These are phyloP conservation scores for Amylostereum areolatum DNA, from an alignment of 1,284 basidiomycete species.

Conservation along the genomic window DNA sequence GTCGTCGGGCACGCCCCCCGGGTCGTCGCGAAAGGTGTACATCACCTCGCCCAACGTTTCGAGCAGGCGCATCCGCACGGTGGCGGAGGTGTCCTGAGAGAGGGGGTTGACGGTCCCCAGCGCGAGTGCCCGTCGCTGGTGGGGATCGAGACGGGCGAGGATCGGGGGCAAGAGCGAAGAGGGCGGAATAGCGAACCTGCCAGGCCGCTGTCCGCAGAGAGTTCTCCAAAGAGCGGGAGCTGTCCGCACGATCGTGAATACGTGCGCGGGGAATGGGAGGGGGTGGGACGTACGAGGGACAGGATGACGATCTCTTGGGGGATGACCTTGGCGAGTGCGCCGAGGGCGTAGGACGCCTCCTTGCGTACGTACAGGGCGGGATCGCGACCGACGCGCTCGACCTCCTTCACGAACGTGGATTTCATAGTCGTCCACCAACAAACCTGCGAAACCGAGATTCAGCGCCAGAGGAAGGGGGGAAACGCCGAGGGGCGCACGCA, in stretches of 20 bases:
- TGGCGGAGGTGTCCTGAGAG: constrained; percentile 58
- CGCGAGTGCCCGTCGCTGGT: constrained; percentile 55
- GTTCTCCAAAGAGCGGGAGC: constrained; percentile 75
- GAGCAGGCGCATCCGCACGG: constrained; percentile 78
- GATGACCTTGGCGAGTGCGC: constrained; percentile 82
- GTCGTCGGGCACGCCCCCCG: constrained; percentile 71
- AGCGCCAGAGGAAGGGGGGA: not conserved
- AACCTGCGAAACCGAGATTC: constrained; percentile 35
- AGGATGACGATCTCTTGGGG: constrained; percentile 62
- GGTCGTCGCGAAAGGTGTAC: constrained; percentile 72
- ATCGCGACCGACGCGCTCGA: constrained; percentile 76
- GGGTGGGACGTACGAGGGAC: constrained; percentile 49
- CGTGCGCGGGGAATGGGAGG: not conserved
- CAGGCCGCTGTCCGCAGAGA: constrained; percentile 70
- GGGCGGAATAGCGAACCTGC: constrained; percentile 87
- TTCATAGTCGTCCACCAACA: constrained; percentile 57
- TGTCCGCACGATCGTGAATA: constrained; percentile 24
- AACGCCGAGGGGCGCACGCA: constrained; percentile 30
- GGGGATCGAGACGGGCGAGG: constrained; percentile 55
- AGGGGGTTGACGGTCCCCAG: constrained; percentile 59
- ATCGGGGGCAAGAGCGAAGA: constrained; percentile 84
- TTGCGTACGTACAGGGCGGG: constrained; percentile 80
- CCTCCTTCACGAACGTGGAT: constrained; percentile 72
- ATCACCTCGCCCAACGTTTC: constrained; percentile 92
- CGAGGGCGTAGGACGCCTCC: constrained; percentile 87